These are phyloP conservation scores for Blastomyces gilchristii DNA, from an alignment of 2,329 filamentous ascomycete species.

Conservation along the genomic window DNA sequence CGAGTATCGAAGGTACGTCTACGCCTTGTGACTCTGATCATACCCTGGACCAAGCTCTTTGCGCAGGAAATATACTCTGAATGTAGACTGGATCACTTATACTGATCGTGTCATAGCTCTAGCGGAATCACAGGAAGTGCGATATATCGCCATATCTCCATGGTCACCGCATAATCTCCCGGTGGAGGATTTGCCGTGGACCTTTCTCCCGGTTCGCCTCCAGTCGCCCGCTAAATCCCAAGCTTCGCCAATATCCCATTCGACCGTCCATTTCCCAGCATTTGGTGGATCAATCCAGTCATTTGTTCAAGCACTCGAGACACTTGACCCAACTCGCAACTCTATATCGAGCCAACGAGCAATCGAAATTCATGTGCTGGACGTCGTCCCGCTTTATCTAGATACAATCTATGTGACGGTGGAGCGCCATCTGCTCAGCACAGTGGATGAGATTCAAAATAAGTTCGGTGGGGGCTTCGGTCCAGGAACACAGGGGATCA, in stretches of 20 bases:
- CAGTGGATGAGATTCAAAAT: constrained; percentile 71
- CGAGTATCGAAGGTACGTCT: constrained; percentile 41
- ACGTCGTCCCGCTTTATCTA: constrained; percentile 67
- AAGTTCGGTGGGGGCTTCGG: constrained; percentile 62
- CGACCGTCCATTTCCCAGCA: constrained; percentile 66
- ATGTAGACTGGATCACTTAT: background rate
- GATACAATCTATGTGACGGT: constrained; percentile 81
- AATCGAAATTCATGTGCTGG: constrained; percentile 73
- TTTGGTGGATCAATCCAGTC: constrained; percentile 65
- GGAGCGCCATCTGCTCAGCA: constrained; percentile 67
- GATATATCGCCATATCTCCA: constrained; percentile 40
- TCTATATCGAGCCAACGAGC: constrained; percentile 61
- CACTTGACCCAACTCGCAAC: constrained; percentile 64
- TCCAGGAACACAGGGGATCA: constrained; percentile 25
- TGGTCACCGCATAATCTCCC: constrained; percentile 33
- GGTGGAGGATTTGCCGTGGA: constrained; percentile 62
- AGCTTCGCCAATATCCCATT: constrained; percentile 57
- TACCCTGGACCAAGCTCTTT: background rate
- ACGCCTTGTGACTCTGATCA: background rate
- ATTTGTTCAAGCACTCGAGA: constrained; percentile 64
- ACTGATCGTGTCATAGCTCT: constrained; percentile 8
- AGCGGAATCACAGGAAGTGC: constrained; percentile 24
- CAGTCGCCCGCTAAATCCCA: constrained; percentile 35
- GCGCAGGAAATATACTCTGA: constrained; percentile 1
- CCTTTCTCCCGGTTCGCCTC: constrained; percentile 64